These are phyloP conservation scores for Beta vulgaris DNA, from an alignment of 148 eudicot species.

Conservation along the genomic window DNA sequence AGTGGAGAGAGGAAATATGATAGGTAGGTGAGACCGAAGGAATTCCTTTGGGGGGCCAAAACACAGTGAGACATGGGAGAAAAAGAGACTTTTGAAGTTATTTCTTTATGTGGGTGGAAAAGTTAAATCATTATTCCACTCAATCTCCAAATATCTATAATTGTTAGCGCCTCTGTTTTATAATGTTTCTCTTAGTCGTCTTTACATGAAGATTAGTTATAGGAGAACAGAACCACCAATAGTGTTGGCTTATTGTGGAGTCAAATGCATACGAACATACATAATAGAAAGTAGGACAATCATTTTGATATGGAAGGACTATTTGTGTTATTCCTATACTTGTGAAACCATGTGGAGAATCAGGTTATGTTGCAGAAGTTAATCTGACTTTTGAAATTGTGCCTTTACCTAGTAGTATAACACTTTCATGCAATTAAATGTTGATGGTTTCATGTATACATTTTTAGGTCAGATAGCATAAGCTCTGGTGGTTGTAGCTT, in stretches of 20 bases:
- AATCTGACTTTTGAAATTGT: not conserved
- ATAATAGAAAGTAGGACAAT: no score
- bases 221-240: no score
- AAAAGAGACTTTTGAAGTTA: not conserved
- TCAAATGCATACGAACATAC: no score
- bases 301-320: no score
- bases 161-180: not conserved
- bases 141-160: not conserved
- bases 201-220: no score
- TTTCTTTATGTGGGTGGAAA: not conserved
- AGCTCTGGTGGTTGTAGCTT: not conserved
- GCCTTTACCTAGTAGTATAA: not conserved
- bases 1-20: not conserved
- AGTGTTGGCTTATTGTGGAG: no score
- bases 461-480: not conserved
- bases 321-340: not conserved
- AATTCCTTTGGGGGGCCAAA: not conserved
- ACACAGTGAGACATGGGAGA: not conserved
- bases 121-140: not conserved
- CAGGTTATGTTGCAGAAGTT: not conserved
- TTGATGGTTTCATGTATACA: not conserved
- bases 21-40: not conserved
- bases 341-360: not conserved
- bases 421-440: not conserved
- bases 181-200: not conserved